Evolutionary conservation across 2,329 filamentous ascomycete species (phyloP), one percentile per base, ranked within the genome.

Genomic region (Nothophoma quercina): DNA sequence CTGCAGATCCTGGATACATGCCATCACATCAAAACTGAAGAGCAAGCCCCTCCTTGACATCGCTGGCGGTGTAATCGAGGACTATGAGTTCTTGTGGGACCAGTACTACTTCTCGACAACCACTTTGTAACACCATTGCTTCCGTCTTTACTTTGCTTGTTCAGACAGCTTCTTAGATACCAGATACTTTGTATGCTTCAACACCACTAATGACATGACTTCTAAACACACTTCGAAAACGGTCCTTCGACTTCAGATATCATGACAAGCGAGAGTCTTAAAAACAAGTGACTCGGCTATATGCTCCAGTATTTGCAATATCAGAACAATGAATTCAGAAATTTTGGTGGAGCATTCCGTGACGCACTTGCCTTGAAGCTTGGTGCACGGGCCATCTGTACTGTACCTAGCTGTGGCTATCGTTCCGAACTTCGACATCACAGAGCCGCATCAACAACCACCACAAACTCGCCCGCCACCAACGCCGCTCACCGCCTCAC

Each of bases 81-180:
- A 99, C 73, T 99, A 99, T 72, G 91, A 96, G 75, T 98, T 96
- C 73, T 81, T 99, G 25, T 99, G 95, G 95, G 92, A 97, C 76
- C 93, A 96, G 66, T 98, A 97, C 75, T 96, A 98, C 76, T 99
- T 98, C 75, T 82, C 85, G 15, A 88, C 85, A 1, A 81, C 84
- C 21, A 88, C 84, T 5, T 62, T 83, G 56, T 84, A 68, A 52
- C 29, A 39, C 28, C 22, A 28, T n/a, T n/a, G 15, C 22, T 10
- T 21, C 2, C 13, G 16, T 4, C 1, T 7, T 36, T 21, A 29
- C 10, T 9, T 18, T 35, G n/a, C 36, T 41, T 44, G 28, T 33
- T 21, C 25, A 23, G 29, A 28, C 3, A 35, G 36, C 36, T 62
- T 65, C 35, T 57, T 48, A 59, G 60, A 63, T 66, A 66, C 63